These are phyloP conservation scores for Aspergillus panamensis DNA, from an alignment of 495 filamentous ascomycete genomes.

Conservation along the genomic window DNA sequence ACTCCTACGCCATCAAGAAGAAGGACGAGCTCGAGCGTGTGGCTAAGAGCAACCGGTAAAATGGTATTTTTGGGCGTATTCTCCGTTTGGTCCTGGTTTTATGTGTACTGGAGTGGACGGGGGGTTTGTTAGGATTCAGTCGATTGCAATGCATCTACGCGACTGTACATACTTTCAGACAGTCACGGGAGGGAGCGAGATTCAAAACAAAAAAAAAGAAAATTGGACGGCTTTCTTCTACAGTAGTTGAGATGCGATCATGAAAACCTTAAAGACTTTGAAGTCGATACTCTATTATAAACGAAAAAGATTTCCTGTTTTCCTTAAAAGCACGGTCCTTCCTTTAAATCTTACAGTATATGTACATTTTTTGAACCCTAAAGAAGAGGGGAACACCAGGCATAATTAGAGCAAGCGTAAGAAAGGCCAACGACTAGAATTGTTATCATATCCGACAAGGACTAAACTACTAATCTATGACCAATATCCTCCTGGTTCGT, in stretches of 20 bases:
- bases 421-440: background rate
- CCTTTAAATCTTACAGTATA: background rate
- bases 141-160: slow-evolving; percentile 46
- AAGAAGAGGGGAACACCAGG: too few relatives aligned
- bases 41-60: slow-evolving; percentile 99
- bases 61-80: slow-evolving; percentile 41
- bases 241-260: slow-evolving; percentile 48
- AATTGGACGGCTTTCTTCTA: slow-evolving; percentile 44
- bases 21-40: slow-evolving; percentile 99
- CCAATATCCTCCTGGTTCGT: background rate
- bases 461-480: too few relatives aligned
- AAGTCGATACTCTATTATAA: slow-evolving; percentile 35
- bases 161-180: slow-evolving; percentile 46
- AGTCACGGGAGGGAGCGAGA: slow-evolving; percentile 41
- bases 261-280: slow-evolving; percentile 38
- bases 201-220: slow-evolving; percentile 39
- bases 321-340: slow-evolving; percentile 1
- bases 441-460: background rate
- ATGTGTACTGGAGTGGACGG: slow-evolving; percentile 49
- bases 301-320: slow-evolving; percentile 26
- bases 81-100: slow-evolving; percentile 48
- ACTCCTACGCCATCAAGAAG: slow-evolving; percentile 99
- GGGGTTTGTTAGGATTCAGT: slow-evolving; percentile 47
- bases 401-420: background rate
- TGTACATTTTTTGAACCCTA: background rate